Evolutionary conservation across 306 rosid genomes (phyloP).

Genomic region (Prunus armeniaca): DNA sequence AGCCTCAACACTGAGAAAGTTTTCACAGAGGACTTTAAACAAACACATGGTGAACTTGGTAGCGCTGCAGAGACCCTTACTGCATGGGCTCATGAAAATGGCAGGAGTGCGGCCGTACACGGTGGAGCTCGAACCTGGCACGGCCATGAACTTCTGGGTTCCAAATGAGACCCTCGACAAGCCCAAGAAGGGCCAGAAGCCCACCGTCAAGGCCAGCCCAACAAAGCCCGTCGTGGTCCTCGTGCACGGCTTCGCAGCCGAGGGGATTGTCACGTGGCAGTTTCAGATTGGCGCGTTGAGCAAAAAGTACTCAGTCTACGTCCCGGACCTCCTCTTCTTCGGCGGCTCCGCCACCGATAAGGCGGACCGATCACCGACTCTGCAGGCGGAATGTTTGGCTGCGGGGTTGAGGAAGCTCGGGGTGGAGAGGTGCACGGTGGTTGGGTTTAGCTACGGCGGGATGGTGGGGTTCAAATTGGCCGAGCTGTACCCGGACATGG

Average conservation of each 20-base stretch:
- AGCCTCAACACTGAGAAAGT: background rate
- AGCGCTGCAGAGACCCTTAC: conserved; percentile 60
- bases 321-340: conserved; percentile 79
- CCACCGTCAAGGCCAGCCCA: conserved; percentile 29
- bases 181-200: conserved; percentile 40
- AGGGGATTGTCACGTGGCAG: conserved; percentile 85
- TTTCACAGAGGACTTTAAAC: background rate
- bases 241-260: conserved; percentile 77
- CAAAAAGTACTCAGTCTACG: conserved; percentile 56
- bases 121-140: conserved; percentile 76
- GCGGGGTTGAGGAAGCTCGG: conserved; percentile 57
- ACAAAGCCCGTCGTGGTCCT: conserved; percentile 70
- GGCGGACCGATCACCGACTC: conserved; percentile 43
- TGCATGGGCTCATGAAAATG: conserved; percentile 76
- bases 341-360: conserved; percentile 66
- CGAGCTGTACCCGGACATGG: conserved; percentile 54
- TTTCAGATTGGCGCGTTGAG: conserved; percentile 53
- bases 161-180: conserved; percentile 54
- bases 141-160: conserved; percentile 77
- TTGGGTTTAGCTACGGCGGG: conserved; percentile 87
- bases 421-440: conserved; percentile 60
- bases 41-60: conserved; percentile 72
- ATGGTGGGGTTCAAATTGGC: conserved; percentile 77
- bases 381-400: conserved; percentile 81
- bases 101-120: conserved; percentile 70